Evolutionary conservation across 2,329 filamentous ascomycete species (phyloP).

Genomic region (Calonectria hawksworthii): DNA sequence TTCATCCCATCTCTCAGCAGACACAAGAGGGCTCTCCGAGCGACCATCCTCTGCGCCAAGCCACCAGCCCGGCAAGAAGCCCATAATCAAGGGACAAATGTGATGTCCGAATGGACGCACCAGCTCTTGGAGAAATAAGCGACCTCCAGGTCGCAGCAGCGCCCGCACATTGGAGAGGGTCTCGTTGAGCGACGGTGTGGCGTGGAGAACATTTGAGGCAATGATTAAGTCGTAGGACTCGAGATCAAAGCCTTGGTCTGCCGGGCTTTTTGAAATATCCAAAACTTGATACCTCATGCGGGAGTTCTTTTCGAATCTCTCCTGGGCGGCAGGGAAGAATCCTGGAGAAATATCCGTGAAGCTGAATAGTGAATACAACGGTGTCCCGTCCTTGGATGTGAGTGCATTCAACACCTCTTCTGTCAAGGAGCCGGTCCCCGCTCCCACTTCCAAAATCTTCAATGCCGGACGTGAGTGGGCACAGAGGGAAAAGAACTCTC

Average conservation of each 20-base stretch:
- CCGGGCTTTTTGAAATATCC: slow-evolving; percentile 48
- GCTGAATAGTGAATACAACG: slow-evolving; percentile 36
- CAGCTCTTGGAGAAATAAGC: not conserved
- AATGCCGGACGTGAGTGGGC: slow-evolving; percentile 34
- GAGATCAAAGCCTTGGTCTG: slow-evolving; percentile 46
- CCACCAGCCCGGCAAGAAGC: slow-evolving; percentile 52
- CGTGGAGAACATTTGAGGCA: slow-evolving; percentile 49
- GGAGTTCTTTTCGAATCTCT: slow-evolving; percentile 31
- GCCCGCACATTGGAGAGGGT: not conserved
- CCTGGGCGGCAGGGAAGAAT: slow-evolving; percentile 46
- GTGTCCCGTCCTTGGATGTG: slow-evolving; percentile 20
- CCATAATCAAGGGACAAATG: not conserved
- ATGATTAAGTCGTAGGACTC: slow-evolving; percentile 47
- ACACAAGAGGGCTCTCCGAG: slow-evolving; percentile 43
- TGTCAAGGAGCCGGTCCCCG: slow-evolving; percentile 52
- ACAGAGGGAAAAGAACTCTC: slow-evolving; percentile 14
- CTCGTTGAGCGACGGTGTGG: slow-evolving; percentile 31
- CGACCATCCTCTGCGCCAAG: slow-evolving; percentile 47
- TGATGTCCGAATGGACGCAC: not conserved
- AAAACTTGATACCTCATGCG: slow-evolving; percentile 45
- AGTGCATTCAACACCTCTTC: slow-evolving; percentile 37
- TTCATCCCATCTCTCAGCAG: slow-evolving; percentile 42
- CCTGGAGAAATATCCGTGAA: slow-evolving; percentile 50
- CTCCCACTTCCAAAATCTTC: slow-evolving; percentile 47
- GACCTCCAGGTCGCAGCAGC: not conserved